Base-by-base conservation (phyloP, 495 filamentous ascomycete genomes). In the Tricharina praecox region DNA sequence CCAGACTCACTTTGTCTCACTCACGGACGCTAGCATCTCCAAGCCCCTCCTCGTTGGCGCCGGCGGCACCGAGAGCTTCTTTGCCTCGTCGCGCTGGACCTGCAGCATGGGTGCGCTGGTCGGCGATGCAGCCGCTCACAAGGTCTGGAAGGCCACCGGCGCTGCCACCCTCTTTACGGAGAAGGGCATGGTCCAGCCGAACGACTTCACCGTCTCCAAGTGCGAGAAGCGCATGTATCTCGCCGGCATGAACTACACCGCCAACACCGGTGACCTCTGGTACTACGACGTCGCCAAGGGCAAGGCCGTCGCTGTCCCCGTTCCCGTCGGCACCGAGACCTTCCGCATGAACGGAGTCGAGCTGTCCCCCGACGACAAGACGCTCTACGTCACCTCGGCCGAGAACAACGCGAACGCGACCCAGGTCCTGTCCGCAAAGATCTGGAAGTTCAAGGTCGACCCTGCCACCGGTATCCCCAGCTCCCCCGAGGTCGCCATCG, bases 271-370 rank as follows among this genome's bases (percentile, higher is more conserved):
- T 5, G 34, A 46, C 7, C 26, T 37, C 8, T 53, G 53, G 1
- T 47, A 47, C 37, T 39, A 46, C 15, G 33, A 47, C 46, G 26
- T 38, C 18, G 15, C 32, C 16, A 23, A 19, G 8, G 26, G 18
- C 4, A 43, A 8, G 20, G 33, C 38, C 19, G 26, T 28, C 23
- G 23, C 53, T 10, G 47, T 53, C 15, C n/a, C 47, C 35, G 26
- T 32, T 11, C 7, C 23, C 2, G 53, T 24, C 7, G 41, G 34
- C 2, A 39, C 53, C 15, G 33, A 52, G 19, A 32, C 28, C 7
- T 32, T 32, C 28, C 47, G 53, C 23, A 28, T 42, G 26, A 50
- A 56, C 35, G 46, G 46, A 1, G 47, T 56, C 40, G 53, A 56
- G 35, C 23, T 56, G 21, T 38, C 36, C 25, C 34, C 19, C 20